Base-by-base conservation (phyloP, 2,329 filamentous ascomycete species). In the Neofusicoccum kwambonambiense region DNA sequence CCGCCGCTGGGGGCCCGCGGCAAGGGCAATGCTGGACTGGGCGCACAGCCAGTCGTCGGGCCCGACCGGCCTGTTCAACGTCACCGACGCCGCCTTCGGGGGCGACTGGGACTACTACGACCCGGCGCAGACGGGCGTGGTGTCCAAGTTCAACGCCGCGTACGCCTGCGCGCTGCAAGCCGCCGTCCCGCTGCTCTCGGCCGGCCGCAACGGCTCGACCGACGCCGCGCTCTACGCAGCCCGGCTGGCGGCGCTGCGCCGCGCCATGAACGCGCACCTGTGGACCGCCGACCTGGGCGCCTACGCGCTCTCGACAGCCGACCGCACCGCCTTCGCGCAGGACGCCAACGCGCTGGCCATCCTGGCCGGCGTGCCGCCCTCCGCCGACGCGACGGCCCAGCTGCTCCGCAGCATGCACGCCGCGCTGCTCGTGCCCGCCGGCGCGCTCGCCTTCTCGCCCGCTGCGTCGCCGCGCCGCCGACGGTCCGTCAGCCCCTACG, bases 21-120 rank as follows among this genome's bases (percentile, higher is more conserved):
- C 22, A 3, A 22, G 22, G 22, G 22, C 3, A 3, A 22, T 22
- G 22, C 22, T 22, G 22, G 22, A 22, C 22, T 22, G 74, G 75
- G 74, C 76, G 22, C 19, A 74, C 62, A 75, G 73, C 17, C 72
- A 77, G 56, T 65, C 68, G 3, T 63, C 69, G 13, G 68, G 69
- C 9, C 64, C 68, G 3, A 62, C 69, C n/a, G 68, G 69, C 9
- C 64, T 66, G 1, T 71, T 77, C 67, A 73, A 72, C 39, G 45
- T 76, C 9, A 67, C 70, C 2, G 69, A 74, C 17, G 27, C 68
- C 5, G 68, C 67, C 0, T 69, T 76, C n/a, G 72, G 70, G 0
- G 73, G 74, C 1, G 75, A 77, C 44, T 77, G 75, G 75, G 74
- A 76, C 62, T 75, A 76, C 64, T 77, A 76, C 65, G 74, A 77